Evolutionary conservation across 2,329 filamentous ascomycete genomes (phyloP).

Genomic region (Botrytis sinoallii): DNA sequence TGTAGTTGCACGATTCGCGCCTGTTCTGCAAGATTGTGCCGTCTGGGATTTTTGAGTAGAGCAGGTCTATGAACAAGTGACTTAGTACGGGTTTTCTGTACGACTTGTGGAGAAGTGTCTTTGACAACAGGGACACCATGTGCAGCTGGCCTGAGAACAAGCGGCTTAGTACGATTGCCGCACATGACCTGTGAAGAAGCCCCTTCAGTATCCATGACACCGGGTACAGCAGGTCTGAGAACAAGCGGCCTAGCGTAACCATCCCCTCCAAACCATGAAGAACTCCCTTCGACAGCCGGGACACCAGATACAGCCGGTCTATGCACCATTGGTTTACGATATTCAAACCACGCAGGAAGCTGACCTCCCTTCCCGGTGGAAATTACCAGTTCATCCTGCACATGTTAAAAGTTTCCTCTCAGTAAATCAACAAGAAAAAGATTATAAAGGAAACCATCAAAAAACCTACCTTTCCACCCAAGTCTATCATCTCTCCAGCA

Average conservation of each 20-base stretch:
- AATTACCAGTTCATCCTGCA: too few relatives aligned
- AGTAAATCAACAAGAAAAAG: too few relatives aligned
- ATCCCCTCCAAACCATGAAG: not conserved
- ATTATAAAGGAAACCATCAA: too few relatives aligned
- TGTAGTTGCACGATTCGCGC: not conserved
- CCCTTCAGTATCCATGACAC: not conserved
- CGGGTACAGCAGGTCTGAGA: not conserved
- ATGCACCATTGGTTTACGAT: not conserved
- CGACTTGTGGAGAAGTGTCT: not conserved
- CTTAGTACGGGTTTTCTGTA: not conserved
- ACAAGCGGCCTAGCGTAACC: not conserved
- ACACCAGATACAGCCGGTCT: not conserved
- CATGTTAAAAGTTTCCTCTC: too few relatives aligned
- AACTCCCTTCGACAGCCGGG: too few relatives aligned
- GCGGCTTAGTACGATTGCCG: accelerated
- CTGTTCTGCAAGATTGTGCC: not conserved
- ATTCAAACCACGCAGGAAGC: too few relatives aligned
- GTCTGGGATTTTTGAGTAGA: accelerated
- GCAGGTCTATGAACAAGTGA: not conserved
- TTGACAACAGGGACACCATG: accelerated
- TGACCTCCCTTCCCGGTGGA: too few relatives aligned
- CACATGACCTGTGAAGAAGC: not conserved
- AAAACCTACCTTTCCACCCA: too few relatives aligned
- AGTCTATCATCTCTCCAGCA: not conserved
- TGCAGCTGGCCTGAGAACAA: not conserved